Percentiles rank a stretch among this genome's conserved stretches.
These are phyloP conservation scores for Xerophyta viscosa DNA, from an alignment of 106 monocot species.

Conservation along the genomic window DNA sequence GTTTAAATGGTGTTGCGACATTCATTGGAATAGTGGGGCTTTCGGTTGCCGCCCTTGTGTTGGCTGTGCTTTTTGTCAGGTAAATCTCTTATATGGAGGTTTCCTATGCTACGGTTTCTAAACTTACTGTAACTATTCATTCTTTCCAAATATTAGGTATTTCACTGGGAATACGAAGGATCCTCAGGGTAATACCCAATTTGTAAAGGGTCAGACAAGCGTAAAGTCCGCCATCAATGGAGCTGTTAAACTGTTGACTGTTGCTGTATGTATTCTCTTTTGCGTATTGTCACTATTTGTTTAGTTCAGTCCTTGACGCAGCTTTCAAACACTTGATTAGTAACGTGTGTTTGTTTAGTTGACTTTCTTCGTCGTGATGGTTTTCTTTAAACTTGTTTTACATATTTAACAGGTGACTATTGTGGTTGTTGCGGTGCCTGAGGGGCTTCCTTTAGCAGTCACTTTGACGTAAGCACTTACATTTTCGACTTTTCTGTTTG, in stretches of 20 bases:
- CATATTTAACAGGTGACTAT: conserved; percentile 32
- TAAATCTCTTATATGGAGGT: too few species aligned
- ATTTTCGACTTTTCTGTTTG: not conserved
- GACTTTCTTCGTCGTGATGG: too few species aligned
- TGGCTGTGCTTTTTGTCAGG: conserved; percentile 70
- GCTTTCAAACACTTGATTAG: too few species aligned
- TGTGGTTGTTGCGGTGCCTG: conserved; percentile 13
- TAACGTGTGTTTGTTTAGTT: too few species aligned
- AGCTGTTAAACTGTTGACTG: conserved; percentile 51
- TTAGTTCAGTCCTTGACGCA: too few species aligned
- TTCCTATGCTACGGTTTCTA: too few species aligned
- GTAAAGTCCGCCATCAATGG: conserved; percentile 38
- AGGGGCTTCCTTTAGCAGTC: conserved; percentile 23
- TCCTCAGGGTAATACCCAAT: conserved; percentile 52
- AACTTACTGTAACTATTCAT: too few species aligned
- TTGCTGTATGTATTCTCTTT: conserved; percentile 50
- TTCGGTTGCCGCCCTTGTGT: conserved; percentile 65
- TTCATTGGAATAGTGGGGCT: conserved; percentile 84
- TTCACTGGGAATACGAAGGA: conserved; percentile 57
- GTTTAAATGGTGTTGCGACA: conserved; percentile 97
- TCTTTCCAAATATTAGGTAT: too few species aligned
- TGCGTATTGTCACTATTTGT: not conserved
- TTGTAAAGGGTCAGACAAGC: conserved; percentile 41
- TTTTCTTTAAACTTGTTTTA: too few species aligned
- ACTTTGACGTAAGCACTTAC: conserved; percentile 35